Percentiles rank a stretch among this genome's conserved stretches.
phyloP scores from a whole-genome alignment of 129 eudicot species.

The Calendula officinalis region DNA sequence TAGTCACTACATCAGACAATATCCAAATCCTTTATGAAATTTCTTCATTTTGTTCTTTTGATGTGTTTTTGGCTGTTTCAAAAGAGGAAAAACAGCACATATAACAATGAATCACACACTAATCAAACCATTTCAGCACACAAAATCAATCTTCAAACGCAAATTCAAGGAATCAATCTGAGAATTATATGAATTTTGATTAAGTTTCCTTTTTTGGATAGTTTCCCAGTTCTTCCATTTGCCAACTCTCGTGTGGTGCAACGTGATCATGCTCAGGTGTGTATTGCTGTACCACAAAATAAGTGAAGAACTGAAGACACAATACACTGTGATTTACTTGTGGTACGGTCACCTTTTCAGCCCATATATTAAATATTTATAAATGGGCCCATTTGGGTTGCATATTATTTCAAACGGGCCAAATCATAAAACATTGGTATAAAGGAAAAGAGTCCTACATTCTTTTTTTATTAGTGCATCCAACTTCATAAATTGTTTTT shows the following conservation, averaged over 20 bases:
- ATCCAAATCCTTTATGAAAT: constrained; percentile 6
- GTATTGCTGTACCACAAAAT: constrained; percentile 53
- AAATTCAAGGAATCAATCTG: constrained; percentile 24
- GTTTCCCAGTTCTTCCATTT: constrained; percentile 69
- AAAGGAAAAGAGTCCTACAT: background rate
- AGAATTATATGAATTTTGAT: constrained; percentile 32
- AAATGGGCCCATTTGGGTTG: background rate
- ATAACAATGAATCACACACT: constrained; percentile 11
- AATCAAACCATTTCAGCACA: constrained; percentile 27
- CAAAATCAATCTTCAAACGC: constrained; percentile 32
- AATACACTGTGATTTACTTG: background rate
- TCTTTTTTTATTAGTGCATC: no score
- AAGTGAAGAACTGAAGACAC: background rate
- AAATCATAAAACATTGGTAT: background rate
- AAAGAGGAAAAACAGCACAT: constrained; percentile 16
- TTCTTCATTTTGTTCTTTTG: constrained; percentile 13
- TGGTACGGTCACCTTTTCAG: background rate
- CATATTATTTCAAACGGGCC: background rate
- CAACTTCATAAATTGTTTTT: no score
- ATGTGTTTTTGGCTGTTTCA: constrained; percentile 23
- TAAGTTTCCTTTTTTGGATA: constrained; percentile 44
- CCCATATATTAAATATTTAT: background rate
- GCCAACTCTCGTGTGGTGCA: constrained; percentile 97
- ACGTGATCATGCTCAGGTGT: constrained; percentile 56
- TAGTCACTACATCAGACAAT: constrained; percentile 2